Conservation (phyloP, 257 asterid genomes). For the Fraxinus quadrangulata region DNA sequence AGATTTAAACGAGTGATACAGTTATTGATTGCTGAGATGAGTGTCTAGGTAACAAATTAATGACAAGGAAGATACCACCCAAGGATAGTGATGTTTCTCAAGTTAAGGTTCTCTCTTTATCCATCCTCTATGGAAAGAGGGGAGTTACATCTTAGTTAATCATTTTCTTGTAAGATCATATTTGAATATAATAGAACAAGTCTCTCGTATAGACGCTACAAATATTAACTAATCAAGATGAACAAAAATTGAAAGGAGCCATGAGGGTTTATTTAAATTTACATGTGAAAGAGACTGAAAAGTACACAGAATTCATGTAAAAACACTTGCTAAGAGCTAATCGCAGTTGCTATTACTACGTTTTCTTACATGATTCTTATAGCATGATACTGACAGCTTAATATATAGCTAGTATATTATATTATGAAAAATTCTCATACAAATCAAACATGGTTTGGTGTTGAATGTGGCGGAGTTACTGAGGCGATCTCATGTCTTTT, state of each 20-base stretch:
- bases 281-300: background rate
- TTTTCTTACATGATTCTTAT: background rate
- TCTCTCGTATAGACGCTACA: background rate
- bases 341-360: background rate
- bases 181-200: background rate
- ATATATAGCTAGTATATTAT: too few species aligned
- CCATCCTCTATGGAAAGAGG: too few species aligned
- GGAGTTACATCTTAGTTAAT: too few species aligned
- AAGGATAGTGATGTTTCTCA: too few species aligned
- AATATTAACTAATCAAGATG: background rate
- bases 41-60: too few species aligned
- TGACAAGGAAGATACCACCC: too few species aligned
- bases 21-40: too few species aligned
- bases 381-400: background rate
- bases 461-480: background rate
- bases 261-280: background rate
- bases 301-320: conserved; percentile 42
- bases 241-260: background rate
- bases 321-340: conserved; percentile 19
- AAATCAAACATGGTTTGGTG: conserved; percentile 6
- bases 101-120: too few species aligned
- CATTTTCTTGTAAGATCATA: background rate
- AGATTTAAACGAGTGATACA: too few species aligned
- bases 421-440: background rate
- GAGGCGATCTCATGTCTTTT: conserved; percentile 13